Percentiles rank a stretch among this genome's conserved stretches.
These are phyloP conservation scores for Paraurostyla sp. DNA, from an alignment of 73 alveolate genomes.

Conservation along the genomic window DNA sequence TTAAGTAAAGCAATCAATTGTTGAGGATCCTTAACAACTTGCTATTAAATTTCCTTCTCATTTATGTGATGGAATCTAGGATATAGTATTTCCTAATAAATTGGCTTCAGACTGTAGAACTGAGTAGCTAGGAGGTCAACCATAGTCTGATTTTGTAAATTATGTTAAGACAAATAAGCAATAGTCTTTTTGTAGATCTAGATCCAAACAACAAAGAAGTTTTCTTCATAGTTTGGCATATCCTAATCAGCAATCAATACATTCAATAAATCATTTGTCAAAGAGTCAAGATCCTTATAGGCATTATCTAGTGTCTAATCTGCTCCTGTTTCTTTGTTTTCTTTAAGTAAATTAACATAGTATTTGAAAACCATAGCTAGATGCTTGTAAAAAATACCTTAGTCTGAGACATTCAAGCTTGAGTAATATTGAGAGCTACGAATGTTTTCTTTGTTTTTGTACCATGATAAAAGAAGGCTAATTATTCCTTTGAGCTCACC, in stretches of 20 bases:
- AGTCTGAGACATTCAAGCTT: background rate
- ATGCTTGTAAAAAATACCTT: background rate
- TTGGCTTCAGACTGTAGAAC: conserved; percentile 15
- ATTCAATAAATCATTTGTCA: background rate
- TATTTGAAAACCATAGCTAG: conserved; percentile 42
- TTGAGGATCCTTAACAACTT: background rate
- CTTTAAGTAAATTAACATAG: background rate
- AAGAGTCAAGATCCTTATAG: background rate
- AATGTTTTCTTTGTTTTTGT: background rate
- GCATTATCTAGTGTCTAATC: too few relatives aligned
- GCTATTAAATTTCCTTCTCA: background rate
- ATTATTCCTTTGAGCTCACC: background rate
- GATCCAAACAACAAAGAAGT: conserved; percentile 49
- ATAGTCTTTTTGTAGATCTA: conserved; percentile 16
- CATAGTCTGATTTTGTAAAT: background rate
- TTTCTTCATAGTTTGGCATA: conserved; percentile 32
- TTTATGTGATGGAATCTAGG: background rate
- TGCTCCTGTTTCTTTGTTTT: background rate
- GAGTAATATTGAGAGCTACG: background rate
- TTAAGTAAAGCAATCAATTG: background rate
- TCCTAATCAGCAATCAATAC: background rate
- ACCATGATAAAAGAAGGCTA: background rate
- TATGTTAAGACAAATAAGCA: background rate
- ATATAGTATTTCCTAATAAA: conserved; percentile 5
- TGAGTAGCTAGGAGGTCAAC: background rate